Evolutionary conservation across 352 stramenopile genomes (phyloP).

Genomic region (Phytopythium ostracodes): DNA sequence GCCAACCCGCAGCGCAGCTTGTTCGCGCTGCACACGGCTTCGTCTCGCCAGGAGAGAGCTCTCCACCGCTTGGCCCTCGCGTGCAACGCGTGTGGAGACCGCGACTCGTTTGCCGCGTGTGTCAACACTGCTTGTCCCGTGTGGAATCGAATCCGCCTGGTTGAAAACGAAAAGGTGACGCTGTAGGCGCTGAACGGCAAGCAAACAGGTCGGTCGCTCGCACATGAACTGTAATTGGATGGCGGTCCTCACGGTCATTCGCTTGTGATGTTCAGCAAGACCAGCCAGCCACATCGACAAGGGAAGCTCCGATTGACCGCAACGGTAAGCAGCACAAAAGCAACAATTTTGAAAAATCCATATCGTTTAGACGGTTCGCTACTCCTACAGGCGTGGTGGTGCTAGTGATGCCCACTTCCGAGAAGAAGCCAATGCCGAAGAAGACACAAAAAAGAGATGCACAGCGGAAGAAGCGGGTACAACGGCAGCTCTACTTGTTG

Average conservation of each 20-base stretch:
- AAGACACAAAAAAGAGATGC: background rate
- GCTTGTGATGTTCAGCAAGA: background rate
- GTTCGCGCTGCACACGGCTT: constrained; percentile 47
- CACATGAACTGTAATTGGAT: background rate
- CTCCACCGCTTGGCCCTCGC: constrained; percentile 29
- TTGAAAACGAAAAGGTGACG: constrained; percentile 30
- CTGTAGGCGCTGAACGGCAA: constrained; percentile 11
- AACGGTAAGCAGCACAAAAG: background rate
- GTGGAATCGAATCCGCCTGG: constrained; percentile 59
- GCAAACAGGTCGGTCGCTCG: background rate
- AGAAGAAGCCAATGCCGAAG: background rate
- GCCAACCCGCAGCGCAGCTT: constrained; percentile 61
- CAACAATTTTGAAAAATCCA: constrained; percentile 1
- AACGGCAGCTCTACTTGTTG: constrained; percentile 5
- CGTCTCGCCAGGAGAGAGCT: constrained; percentile 35
- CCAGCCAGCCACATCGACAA: background rate
- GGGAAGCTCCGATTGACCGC: background rate
- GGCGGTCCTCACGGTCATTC: background rate
- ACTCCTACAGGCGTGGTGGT: background rate
- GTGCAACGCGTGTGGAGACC: constrained; percentile 51
- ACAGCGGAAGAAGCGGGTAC: background rate
- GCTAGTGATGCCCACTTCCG: background rate
- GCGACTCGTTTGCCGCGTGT: constrained; percentile 40
- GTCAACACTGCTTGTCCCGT: constrained; percentile 54
- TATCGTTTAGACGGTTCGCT: constrained; percentile 6